Conservation (phyloP, 768 basidiomycete species). For the Phylloporus arenicola region DNA sequence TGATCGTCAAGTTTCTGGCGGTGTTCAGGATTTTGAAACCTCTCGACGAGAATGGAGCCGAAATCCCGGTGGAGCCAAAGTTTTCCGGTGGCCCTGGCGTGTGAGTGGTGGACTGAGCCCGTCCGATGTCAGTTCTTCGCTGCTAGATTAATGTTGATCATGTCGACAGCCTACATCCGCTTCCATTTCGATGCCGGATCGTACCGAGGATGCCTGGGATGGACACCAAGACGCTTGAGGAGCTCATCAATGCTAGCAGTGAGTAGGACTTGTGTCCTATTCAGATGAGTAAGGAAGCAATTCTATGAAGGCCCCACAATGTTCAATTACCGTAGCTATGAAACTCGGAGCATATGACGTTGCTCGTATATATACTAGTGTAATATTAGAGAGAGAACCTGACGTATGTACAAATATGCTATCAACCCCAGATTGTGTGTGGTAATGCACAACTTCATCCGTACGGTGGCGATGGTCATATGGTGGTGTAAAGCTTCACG, state of each 20-base stretch:
- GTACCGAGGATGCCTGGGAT: neutral
- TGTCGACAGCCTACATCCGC: neutral
- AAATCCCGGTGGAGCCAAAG: constrained; percentile 1
- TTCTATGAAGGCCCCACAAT: too few relatives aligned
- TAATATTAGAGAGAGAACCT: too few relatives aligned
- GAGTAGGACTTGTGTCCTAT: neutral
- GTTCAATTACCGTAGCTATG: too few relatives aligned
- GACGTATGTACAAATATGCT: too few relatives aligned
- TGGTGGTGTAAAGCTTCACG: too few relatives aligned
- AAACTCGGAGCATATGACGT: too few relatives aligned
- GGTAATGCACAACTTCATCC: too few relatives aligned
- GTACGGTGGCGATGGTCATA: too few relatives aligned
- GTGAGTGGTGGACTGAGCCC: neutral
- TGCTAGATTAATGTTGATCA: neutral
- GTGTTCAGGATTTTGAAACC: constrained; percentile 3
- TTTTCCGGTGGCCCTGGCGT: neutral
- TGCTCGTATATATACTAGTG: too few relatives aligned
- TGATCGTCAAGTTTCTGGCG: constrained; percentile 5
- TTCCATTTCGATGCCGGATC: constrained; percentile 1
- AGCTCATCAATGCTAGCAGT: neutral
- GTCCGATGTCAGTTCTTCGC: neutral
- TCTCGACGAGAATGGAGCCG: constrained; percentile 5
- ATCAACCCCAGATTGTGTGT: too few relatives aligned
- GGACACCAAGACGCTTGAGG: neutral
- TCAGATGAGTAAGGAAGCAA: neutral